Evolutionary conservation across 495 filamentous ascomycete species (phyloP).

Genomic region (Pyronema domesticum): DNA sequence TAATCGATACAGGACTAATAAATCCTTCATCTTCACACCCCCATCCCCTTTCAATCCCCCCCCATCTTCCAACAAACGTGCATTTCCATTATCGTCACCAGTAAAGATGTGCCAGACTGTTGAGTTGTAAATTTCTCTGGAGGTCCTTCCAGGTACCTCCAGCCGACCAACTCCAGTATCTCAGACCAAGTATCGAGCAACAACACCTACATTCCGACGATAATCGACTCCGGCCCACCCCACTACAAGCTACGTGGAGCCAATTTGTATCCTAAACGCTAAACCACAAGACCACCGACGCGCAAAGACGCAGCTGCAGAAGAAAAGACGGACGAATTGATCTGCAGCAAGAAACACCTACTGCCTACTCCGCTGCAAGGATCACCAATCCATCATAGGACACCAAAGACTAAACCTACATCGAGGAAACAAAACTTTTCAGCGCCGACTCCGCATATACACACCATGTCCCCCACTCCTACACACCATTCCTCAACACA

Average conservation of each 20-base stretch:
- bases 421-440: neutral
- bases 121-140: slow-evolving; percentile 25
- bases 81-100: slow-evolving; percentile 19
- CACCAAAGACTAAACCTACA: neutral
- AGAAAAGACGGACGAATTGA: neutral
- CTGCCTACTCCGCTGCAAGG: neutral
- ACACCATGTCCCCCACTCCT: neutral
- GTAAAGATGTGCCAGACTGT: slow-evolving; percentile 24
- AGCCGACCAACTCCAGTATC: slow-evolving; percentile 23
- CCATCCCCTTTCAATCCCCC: slow-evolving; percentile 7
- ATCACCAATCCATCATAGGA: neutral
- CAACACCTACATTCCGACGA: slow-evolving; percentile 10
- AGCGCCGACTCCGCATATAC: neutral
- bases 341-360: neutral
- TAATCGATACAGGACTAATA: neutral
- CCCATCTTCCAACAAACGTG: slow-evolving; percentile 11
- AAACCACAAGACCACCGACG: neutral
- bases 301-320: neutral
- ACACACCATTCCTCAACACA: neutral
- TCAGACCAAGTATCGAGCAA: slow-evolving; percentile 8
- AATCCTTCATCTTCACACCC: slow-evolving; percentile 4
- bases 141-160: slow-evolving; percentile 19
- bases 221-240: slow-evolving; percentile 5
- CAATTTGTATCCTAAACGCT: neutral
- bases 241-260: neutral